Evolutionary conservation across 2,329 filamentous ascomycete species (phyloP), one percentile per base, ranked within the genome.

Genomic region (Xylaria hypoxylon): DNA sequence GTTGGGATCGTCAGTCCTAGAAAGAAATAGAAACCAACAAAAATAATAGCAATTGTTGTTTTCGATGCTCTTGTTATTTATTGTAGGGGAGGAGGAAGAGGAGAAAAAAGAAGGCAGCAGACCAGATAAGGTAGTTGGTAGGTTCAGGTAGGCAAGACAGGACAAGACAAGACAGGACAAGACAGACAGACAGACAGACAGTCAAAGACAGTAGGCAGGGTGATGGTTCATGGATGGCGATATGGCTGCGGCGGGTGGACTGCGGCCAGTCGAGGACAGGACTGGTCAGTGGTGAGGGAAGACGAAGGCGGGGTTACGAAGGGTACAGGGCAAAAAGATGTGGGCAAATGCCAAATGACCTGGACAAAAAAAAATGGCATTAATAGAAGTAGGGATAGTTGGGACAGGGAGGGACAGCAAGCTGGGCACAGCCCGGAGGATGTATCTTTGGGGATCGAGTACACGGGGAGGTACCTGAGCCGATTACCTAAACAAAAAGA

Each of bases 231-330:
- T 45, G 38, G 33, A 38, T 60, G 63, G 47, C 40, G 50, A 63
- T 66, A 63, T 64, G 59, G 59, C 64, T 38, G 51, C 31, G 51
- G 42, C 33, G 58, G 57, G 50, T 50, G 65, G 62, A 57, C 55
- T 62, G 56, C 52, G 40, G 61, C 59, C 60, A 63, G 61, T 56
- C 55, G 56, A 61, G 58, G 40, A n/a, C 35, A 51, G 24, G 50
- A 55, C 28, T 22, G 28, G 35, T 13, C 11, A 15, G 35, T 13
- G 48, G 44, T 62, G 67, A 67, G 62, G 47, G 55, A 55, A 38
- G 57, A 44, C 62, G 62, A 68, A 62, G 68, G 68, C 68, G 68
- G 68, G 68, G 68, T 70, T 68, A 65, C 52, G 48, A 66, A 65
- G 65, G 56, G 67, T 69, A 57, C 65, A 68, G 65, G 62, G 59